These are phyloP conservation scores for Juncus inflexus DNA, from an alignment of 176 grass and related monocot species.

Conservation along the genomic window DNA sequence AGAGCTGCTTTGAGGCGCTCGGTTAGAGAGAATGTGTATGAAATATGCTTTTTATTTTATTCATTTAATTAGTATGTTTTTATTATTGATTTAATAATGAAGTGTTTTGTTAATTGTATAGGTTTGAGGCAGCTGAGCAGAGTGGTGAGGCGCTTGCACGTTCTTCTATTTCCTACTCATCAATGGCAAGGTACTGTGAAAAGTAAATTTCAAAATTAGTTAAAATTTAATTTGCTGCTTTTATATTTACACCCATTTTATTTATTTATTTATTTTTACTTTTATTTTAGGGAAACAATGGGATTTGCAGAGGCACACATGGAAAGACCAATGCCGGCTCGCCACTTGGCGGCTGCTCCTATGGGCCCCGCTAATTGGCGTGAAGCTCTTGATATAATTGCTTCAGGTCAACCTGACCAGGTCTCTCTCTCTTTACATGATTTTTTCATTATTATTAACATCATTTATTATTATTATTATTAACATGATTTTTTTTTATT, in stretches of 20 bases:
- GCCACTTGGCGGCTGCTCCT: slow-evolving; percentile 41
- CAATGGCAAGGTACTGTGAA: slow-evolving; percentile 56
- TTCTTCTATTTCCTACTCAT: slow-evolving; percentile 49
- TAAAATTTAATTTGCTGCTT: neutral
- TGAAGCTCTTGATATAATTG: slow-evolving; percentile 94
- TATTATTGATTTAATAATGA: slow-evolving; percentile 10
- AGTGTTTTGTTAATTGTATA: slow-evolving; percentile 28
- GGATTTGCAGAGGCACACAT: slow-evolving; percentile 58
- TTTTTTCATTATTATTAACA: slow-evolving; percentile 1
- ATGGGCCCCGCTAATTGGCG: slow-evolving; percentile 82
- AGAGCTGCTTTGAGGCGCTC: slow-evolving; percentile 93
- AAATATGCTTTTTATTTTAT: slow-evolving; percentile 17
- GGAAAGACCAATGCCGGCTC: slow-evolving; percentile 53
- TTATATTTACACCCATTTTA: neutral
- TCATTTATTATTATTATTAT: neutral
- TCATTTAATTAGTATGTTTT: neutral
- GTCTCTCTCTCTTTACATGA: slow-evolving; percentile 29
- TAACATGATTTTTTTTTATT: no score
- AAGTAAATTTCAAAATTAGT: neutral
- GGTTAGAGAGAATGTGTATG: slow-evolving; percentile 88
- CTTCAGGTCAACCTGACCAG: slow-evolving; percentile 82
- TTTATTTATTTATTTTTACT: neutral
- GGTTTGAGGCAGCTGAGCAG: slow-evolving; percentile 76
- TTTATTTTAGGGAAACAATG: slow-evolving; percentile 59
- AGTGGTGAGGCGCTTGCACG: slow-evolving; percentile 63